Percentiles rank a stretch among this genome's conserved stretches.
phyloP scores from a whole-genome alignment of 345 rosid species.

The Lepidium sativum region DNA sequence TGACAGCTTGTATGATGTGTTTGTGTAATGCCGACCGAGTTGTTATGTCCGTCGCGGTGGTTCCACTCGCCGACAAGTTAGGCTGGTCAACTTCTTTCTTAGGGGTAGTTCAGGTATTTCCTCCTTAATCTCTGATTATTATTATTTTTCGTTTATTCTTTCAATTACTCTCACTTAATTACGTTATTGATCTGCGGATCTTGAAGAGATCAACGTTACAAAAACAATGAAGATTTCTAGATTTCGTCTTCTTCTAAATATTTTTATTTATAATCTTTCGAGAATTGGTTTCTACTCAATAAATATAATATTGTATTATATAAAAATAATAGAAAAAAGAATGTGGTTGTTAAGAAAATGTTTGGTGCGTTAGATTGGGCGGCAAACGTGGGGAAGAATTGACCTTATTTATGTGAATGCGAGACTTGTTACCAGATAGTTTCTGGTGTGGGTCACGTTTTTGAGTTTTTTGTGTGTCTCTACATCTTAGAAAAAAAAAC shows the following conservation, averaged over 20 bases:
- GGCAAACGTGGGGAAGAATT: slow-evolving; percentile 4
- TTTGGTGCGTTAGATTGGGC: slow-evolving; percentile 8
- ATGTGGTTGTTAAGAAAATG: slow-evolving; percentile 15
- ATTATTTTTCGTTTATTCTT: neutral
- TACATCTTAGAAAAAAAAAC: neutral
- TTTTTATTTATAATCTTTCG: neutral
- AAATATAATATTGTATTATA: neutral
- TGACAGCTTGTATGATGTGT: slow-evolving; percentile 75
- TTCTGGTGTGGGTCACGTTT: slow-evolving; percentile 2
- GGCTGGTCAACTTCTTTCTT: slow-evolving; percentile 90
- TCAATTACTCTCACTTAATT: neutral
- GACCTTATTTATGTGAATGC: neutral
- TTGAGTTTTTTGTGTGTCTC: neutral
- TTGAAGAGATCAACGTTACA: neutral
- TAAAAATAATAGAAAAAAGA: neutral
- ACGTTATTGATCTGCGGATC: slow-evolving; percentile 18
- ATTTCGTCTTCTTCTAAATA: neutral
- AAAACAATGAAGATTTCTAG: neutral
- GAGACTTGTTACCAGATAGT: neutral
- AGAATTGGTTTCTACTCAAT: neutral
- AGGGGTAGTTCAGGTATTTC: slow-evolving; percentile 86
- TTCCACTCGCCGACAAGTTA: slow-evolving; percentile 73
- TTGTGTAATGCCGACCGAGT: slow-evolving; percentile 90
- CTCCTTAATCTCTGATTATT: neutral
- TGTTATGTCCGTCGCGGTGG: slow-evolving; percentile 89